Percentiles rank a stretch among this genome's conserved stretches.
phyloP scores from a whole-genome alignment of 495 filamentous ascomycete genomes.

The Penicillium macrosclerotiorum region DNA sequence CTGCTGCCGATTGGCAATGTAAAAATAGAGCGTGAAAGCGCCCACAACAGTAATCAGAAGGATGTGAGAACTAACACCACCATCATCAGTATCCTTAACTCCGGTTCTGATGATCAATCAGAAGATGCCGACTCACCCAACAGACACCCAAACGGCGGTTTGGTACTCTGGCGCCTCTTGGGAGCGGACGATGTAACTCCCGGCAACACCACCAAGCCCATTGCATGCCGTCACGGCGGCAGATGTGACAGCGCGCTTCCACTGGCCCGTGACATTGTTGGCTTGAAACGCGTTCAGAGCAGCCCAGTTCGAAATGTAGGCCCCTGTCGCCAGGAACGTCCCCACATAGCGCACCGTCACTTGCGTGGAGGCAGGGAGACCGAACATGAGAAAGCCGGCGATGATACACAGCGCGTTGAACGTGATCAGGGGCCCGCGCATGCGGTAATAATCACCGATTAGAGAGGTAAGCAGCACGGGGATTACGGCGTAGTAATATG shows the following conservation, averaged over 20 bases:
- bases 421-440: constrained; percentile 65
- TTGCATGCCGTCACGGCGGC: constrained; percentile 69
- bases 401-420: constrained; percentile 76
- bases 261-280: constrained; percentile 70
- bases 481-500: constrained; percentile 73
- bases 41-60: constrained; percentile 62
- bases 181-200: constrained; percentile 69
- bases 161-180: constrained; percentile 66
- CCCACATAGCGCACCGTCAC: constrained; percentile 71
- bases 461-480: constrained; percentile 69
- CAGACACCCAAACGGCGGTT: constrained; percentile 71
- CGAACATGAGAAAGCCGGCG: constrained; percentile 70
- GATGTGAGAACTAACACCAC: constrained; percentile 52
- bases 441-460: constrained; percentile 61
- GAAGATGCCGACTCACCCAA: constrained; percentile 47
- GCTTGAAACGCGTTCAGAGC: constrained; percentile 71
- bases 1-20: constrained; percentile 54
- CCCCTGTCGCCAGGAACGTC: constrained; percentile 72
- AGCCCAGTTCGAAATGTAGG: constrained; percentile 79
- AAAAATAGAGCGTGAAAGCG: constrained; percentile 62
- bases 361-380: constrained; percentile 56
- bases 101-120: background rate
- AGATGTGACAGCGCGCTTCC: constrained; percentile 72
- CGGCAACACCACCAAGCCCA: constrained; percentile 73
- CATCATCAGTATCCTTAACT: constrained; percentile 22